Percentiles rank a stretch among this genome's conserved stretches.
Evolutionary conservation across 176 grass and related monocot species (phyloP).

Genomic region (maize (Zea mays)): Zm-B73-REFERENCE-NAM-5.0 NC_050097.1:201951001-201951500

Average conservation of each 20-base stretch:
- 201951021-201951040: too few relatives aligned
- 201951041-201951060: too few relatives aligned
- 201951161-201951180: neutral
- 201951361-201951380: neutral
- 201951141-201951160: too few relatives aligned
- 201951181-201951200: neutral
- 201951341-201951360: neutral
- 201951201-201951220: neutral
- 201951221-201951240: neutral
- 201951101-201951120: too few relatives aligned
- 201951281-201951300: constrained; percentile 38
- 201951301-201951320: neutral
- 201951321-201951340: neutral
- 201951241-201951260: neutral
- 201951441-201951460: constrained; percentile 21
- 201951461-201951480: neutral
- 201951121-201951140: too few relatives aligned
- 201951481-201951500: constrained; percentile 32
- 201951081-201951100: too few relatives aligned
- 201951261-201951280: constrained; percentile 18
- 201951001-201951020: too few relatives aligned
- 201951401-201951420: constrained; percentile 20
- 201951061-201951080: too few relatives aligned
- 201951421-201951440: neutral
- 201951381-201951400: neutral